Base-by-base conservation (phyloP, 2,329 filamentous ascomycete species). In the Colletotrichum incanum region DNA sequence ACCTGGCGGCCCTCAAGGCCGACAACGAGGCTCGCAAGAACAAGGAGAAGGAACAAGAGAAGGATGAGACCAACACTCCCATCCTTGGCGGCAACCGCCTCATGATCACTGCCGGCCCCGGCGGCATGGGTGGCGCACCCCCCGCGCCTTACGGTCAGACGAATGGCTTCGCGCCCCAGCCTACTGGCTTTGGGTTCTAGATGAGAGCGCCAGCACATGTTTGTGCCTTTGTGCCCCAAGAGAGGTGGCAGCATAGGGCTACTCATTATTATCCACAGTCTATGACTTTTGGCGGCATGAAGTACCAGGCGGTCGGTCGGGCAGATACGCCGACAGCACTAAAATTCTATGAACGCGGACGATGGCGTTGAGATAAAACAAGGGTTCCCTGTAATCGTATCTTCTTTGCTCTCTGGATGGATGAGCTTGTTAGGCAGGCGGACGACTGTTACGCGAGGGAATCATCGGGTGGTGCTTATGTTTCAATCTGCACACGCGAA, bases 1-100 rank as follows among this genome's bases (percentile, higher is more conserved):
- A 97, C 68, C 93, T 99, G 76, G 91, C 95, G 71, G 82, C 88
- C 72, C 89, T 99, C 73, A 97, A 97, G 88, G 94, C 94, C 74
- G 97, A 99, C 84, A 99, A 98, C 80, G 97, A 99, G 83, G 94
- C 95, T 80, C 93, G 95, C 79, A 98, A 98, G 84, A 88, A 87
- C 45, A 91, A 91, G 75, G 93, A 96, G 78, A 85, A 86, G 77
- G 88, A 89, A 68, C 85, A 89, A 76, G 91, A 96, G 86, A 96
- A 94, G 86, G 94, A 95, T 67, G 95, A 98, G 79, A 95, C 97
- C 79, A 96, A 93, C 82, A 95, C 94, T 0, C 96, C 96, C 6
- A 98, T 99, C 78, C 90, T 99, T 34, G 95, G 96, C 65, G 93
- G 91, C 74, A 93, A 92, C 75, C 92, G 96, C 65, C 89, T 99